Base-by-base conservation (phyloP, 2,329 filamentous ascomycete species). In the Ophiostoma himal-ulmi region DNA sequence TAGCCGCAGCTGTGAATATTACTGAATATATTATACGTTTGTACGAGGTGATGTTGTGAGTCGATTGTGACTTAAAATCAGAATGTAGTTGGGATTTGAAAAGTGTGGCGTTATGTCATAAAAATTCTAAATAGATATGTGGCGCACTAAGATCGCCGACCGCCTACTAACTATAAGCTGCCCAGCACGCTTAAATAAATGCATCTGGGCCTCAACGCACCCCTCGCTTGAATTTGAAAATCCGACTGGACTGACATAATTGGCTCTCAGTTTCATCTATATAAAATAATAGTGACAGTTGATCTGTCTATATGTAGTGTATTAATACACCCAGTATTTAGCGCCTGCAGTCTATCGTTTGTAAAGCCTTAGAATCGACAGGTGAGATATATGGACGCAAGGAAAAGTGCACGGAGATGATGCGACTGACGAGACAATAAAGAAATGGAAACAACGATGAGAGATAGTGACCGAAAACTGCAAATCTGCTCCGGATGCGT, bases 91-190 rank as follows among this genome's bases (percentile, higher is more conserved):
- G 20, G 64, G 10, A 67, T 41, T n/a, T 67, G 44, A 48, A 52
- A 70, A 69, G 67, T 70, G 69, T 68, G 70, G 70, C 70, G 70
- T 68, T 69, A 70, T 60, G 66, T 68, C 69, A 70, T 70, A 70
- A 70, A 68, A 44, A 66, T 69, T 70, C 44, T 36, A 65, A 44
- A 44, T 30, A 68, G 44, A 68, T 37, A 30, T 70, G 70, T 70
- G 70, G 70, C 69, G 69, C 66, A 70, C 70, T 64, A 68, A 54
- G 62, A 64, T 26, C 48, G 41, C 68, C 68, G 60, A 36, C 65
- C 44, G 36, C 60, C 67, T 3, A 65, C 44, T 20, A 62, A 66
- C 62, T 41, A 30, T 44, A 44, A 44, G 65, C 37, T 22, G 36
- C 37, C 64, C 65, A 34, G 34, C 52, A 57, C 52, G 52, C 22